phyloP scores from a whole-genome alignment of 2,329 filamentous ascomycete genomes.

The Orbilia blumenaviensis region DNA sequence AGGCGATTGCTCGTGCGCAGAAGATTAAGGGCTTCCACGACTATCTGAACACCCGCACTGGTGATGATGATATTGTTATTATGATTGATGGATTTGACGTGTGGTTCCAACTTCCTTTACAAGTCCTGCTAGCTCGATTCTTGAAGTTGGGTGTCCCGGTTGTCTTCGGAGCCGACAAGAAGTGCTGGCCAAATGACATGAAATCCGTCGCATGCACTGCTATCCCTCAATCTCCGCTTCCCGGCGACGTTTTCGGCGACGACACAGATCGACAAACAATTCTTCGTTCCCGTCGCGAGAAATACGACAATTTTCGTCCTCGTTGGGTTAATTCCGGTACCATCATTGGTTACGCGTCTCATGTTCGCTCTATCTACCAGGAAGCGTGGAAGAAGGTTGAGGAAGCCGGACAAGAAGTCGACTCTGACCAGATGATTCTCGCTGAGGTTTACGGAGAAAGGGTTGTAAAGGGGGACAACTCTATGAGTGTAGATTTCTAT shows the following conservation, averaged over 20 bases:
- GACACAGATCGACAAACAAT: constrained; percentile 59
- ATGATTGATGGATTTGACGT: constrained; percentile 72
- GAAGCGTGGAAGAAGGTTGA: constrained; percentile 59
- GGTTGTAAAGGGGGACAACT: constrained; percentile 61
- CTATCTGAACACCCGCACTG: constrained; percentile 46
- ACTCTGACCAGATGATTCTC: constrained; percentile 64
- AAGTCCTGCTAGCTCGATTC: constrained; percentile 72
- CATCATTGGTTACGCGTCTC: constrained; percentile 62
- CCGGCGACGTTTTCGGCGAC: constrained; percentile 61
- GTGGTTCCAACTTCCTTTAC: constrained; percentile 72
- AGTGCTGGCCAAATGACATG: constrained; percentile 62
- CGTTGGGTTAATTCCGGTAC: constrained; percentile 65
- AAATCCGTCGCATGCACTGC: constrained; percentile 62
- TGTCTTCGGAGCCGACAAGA: constrained; percentile 64
- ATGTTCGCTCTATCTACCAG: constrained; percentile 59
- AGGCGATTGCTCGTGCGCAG: constrained; percentile 37
- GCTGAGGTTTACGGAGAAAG: constrained; percentile 63
- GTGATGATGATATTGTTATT: constrained; percentile 67
- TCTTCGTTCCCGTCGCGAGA: constrained; percentile 57
- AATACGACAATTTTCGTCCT: constrained; percentile 56
- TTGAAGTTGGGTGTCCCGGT: constrained; percentile 66
- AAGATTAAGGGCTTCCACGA: constrained; percentile 52
- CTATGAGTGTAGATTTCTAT: constrained; percentile 57
- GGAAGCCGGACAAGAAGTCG: constrained; percentile 59
- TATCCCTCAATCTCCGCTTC: constrained; percentile 60